Percentiles rank a stretch among this genome's conserved stretches.
Conservation (phyloP, 2,329 filamentous ascomycete species). For the Trichophyton rubrum region DNA sequence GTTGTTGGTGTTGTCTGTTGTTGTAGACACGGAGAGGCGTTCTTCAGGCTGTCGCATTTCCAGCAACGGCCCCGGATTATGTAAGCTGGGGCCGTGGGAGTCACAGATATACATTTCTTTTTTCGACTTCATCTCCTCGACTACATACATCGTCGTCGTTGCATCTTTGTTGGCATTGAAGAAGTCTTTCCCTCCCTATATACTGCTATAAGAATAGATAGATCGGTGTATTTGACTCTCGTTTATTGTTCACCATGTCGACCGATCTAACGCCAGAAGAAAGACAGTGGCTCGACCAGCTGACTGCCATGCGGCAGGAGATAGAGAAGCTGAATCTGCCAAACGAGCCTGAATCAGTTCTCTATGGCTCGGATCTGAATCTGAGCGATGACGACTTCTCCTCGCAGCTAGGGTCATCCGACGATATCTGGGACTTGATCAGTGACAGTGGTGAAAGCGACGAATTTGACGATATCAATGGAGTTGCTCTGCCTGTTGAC, state of each 20-base stretch:
- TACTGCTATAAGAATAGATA: too few species aligned
- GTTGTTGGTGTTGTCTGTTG: too few species aligned
- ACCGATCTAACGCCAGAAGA: conserved; percentile 22
- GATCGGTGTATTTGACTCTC: not conserved
- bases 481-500: conserved; percentile 19
- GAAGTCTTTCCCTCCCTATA: too few species aligned
- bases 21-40: too few species aligned
- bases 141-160: too few species aligned
- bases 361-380: conserved; percentile 44
- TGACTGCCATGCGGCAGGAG: conserved; percentile 73
- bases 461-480: conserved; percentile 45
- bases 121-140: too few species aligned
- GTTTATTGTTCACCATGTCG: not conserved
- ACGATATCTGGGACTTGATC: conserved; percentile 90
- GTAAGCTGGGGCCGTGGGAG: too few species aligned
- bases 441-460: conserved; percentile 60
- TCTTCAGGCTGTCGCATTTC: too few species aligned
- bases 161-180: too few species aligned
- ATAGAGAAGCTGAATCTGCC: conserved; percentile 58
- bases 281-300: conserved; percentile 70
- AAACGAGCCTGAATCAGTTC: conserved; percentile 34
- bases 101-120: too few species aligned
- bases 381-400: conserved; percentile 54
- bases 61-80: too few species aligned
- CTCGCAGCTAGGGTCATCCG: conserved; percentile 43